phyloP scores from a whole-genome alignment of 2,329 filamentous ascomycete genomes.

The Phyllosticta citriasiana region DNA sequence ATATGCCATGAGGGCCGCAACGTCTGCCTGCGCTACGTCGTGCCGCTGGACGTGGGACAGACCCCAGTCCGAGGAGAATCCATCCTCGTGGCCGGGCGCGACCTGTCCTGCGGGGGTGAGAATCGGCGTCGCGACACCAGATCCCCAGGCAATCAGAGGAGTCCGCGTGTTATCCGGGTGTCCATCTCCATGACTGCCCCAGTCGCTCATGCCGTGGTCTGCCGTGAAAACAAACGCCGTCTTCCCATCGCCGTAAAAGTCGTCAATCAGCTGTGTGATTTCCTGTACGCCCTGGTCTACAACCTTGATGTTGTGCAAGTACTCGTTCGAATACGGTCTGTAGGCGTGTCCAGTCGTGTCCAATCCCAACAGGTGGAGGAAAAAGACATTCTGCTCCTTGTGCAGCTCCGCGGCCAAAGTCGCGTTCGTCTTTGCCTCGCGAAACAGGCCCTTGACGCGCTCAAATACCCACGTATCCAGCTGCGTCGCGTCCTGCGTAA shows the following conservation, averaged over 20 bases:
- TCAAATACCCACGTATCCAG: slow-evolving; percentile 96
- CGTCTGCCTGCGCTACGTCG: slow-evolving; percentile 87
- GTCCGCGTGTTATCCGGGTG: slow-evolving; percentile 96
- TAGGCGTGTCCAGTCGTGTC: slow-evolving; percentile 83
- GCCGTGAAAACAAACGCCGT: slow-evolving; percentile 96
- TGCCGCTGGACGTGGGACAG: slow-evolving; percentile 72
- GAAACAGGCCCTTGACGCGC: slow-evolving; percentile 78
- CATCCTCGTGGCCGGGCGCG: slow-evolving; percentile 77
- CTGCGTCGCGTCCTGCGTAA: slow-evolving; percentile 67
- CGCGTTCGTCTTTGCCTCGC: slow-evolving; percentile 65
- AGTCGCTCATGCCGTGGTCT: slow-evolving; percentile 98
- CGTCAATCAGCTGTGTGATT: slow-evolving; percentile 68
- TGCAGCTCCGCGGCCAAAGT: slow-evolving; percentile 63
- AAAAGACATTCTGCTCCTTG: slow-evolving; percentile 86
- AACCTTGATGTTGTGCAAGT: slow-evolving; percentile 85
- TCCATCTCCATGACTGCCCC: slow-evolving; percentile 96
- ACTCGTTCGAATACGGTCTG: slow-evolving; percentile 90
- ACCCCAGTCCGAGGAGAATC: slow-evolving; percentile 80
- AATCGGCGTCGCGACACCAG: slow-evolving; percentile 71
- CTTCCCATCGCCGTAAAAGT: slow-evolving; percentile 72
- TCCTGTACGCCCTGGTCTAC: slow-evolving; percentile 86
- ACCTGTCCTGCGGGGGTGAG: slow-evolving; percentile 39
- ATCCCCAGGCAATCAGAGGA: slow-evolving; percentile 85
- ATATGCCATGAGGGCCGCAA: slow-evolving; percentile 93
- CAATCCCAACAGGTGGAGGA: slow-evolving; percentile 82